These are phyloP conservation scores for Aspergillus fructus DNA, from an alignment of 2,329 filamentous ascomycete species.

Conservation along the genomic window DNA sequence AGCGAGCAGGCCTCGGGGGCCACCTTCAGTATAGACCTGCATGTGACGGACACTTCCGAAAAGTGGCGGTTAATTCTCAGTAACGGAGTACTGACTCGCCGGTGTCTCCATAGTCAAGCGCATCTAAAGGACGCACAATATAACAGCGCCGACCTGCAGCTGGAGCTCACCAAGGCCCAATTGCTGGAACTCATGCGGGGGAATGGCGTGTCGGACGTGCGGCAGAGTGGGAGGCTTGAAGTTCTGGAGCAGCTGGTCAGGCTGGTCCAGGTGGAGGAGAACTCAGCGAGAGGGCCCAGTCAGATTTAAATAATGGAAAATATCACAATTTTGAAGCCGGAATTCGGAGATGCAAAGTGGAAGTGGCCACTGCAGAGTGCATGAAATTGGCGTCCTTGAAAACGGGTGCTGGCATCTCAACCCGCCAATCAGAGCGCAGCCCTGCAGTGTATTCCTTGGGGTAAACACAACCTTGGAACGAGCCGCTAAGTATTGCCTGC, in stretches of 20 bases:
- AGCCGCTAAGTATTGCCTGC: not conserved
- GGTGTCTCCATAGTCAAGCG: not conserved
- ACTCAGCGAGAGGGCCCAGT: not conserved
- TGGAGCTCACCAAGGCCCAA: not conserved
- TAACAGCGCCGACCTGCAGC: slow-evolving; percentile 1
- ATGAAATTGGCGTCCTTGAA: not conserved
- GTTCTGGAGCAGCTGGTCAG: not conserved
- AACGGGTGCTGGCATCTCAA: slow-evolving; percentile 15
- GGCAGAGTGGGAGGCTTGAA: not conserved
- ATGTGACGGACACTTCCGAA: slow-evolving; percentile 13
- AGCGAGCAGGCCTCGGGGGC: slow-evolving; percentile 10
- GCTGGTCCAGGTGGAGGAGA: not conserved
- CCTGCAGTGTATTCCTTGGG: not conserved
- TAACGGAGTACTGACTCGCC: slow-evolving; percentile 21
- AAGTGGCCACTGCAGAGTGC: not conserved
- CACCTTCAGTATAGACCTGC: slow-evolving; percentile 17
- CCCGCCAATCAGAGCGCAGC: slow-evolving; percentile 16
- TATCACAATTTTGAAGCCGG: no score
- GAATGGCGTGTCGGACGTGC: not conserved
- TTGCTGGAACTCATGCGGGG: slow-evolving; percentile 1
- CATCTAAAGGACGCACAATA: not conserved
- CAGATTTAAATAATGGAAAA: not conserved
- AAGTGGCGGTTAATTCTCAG: slow-evolving; percentile 21
- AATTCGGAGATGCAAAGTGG: not conserved
- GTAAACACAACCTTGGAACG: not conserved